Percentiles rank a stretch among this genome's conserved stretches.
Conservation (phyloP, 2,329 filamentous ascomycete species). For the Exophiala sp. region DNA sequence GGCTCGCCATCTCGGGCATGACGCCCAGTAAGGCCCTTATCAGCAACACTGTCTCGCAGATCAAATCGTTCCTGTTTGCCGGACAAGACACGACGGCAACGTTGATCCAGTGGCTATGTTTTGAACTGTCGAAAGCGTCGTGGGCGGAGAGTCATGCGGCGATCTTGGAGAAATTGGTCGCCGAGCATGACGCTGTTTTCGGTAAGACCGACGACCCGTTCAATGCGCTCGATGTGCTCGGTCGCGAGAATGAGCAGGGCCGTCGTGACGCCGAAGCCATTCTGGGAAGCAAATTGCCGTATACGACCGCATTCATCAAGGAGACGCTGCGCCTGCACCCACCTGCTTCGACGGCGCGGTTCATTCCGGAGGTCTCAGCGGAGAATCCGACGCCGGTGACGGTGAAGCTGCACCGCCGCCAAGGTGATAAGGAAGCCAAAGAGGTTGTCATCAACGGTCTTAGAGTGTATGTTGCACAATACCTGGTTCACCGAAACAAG, state of each 20-base stretch:
- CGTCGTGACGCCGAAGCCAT: conserved; percentile 39
- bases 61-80: conserved; percentile 26
- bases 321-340: conserved; percentile 38
- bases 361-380: conserved; percentile 7
- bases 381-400: conserved; percentile 6
- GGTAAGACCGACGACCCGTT: conserved; percentile 35
- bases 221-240: conserved; percentile 17
- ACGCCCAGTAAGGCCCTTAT: conserved; percentile 16
- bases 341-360: conserved; percentile 18
- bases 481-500: conserved; percentile 38
- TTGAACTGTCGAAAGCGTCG: conserved; percentile 21
- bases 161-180: conserved; percentile 37
- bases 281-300: conserved; percentile 50
- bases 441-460: conserved; percentile 17
- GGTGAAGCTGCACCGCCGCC: conserved; percentile 9
- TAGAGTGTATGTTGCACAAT: conserved; percentile 21
- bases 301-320: conserved; percentile 43
- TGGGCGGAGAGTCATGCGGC: conserved; percentile 26
- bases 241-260: conserved; percentile 30
- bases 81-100: conserved; percentile 28
- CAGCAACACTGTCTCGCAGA: conserved; percentile 20
- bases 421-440: conserved; percentile 14
- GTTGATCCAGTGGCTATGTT: conserved; percentile 26
- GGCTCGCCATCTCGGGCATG: conserved; percentile 17
- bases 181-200: conserved; percentile 54